Conservation (phyloP, 306 rosid genomes). For the Cucumis hystrix region DNA sequence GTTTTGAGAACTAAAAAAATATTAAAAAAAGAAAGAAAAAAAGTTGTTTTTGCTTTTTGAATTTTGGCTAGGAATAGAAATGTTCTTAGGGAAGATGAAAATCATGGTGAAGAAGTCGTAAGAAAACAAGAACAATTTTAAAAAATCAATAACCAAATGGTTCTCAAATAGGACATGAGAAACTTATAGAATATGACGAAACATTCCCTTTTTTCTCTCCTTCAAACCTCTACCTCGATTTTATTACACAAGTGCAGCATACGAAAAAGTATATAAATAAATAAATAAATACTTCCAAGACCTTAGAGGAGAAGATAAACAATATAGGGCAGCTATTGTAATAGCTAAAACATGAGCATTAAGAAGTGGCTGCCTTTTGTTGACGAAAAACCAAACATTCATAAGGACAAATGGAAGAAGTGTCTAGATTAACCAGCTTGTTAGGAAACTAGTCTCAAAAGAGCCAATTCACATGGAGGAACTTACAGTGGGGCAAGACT, state of each 20-base stretch:
- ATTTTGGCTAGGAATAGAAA: too few relatives aligned
- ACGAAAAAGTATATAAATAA: background rate
- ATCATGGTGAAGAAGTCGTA: too few relatives aligned
- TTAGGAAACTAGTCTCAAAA: background rate
- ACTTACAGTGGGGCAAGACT: slow-evolving; percentile 71
- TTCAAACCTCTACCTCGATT: background rate
- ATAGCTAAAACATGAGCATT: background rate
- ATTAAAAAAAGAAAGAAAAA: too few relatives aligned
- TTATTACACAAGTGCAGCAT: background rate
- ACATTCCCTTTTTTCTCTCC: background rate
- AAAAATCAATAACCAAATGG: too few relatives aligned
- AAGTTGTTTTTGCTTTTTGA: too few relatives aligned
- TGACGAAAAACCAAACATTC: background rate
- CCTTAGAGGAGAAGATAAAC: background rate
- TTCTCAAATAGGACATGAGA: too few relatives aligned
- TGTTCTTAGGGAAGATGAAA: too few relatives aligned
- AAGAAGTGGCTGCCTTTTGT: background rate
- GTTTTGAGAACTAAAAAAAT: too few relatives aligned
- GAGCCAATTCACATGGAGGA: slow-evolving; percentile 4
- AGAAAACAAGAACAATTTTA: too few relatives aligned
- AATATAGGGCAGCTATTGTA: background rate
- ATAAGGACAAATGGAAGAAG: background rate
- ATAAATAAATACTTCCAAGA: background rate
- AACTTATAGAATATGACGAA: background rate
- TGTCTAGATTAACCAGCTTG: background rate